A percentile compares a stretch with the other conserved stretches of the same genome.
Evolutionary conservation across 2,329 filamentous ascomycete species (phyloP).

Genomic region (Aspergillus eucalypticola): DNA sequence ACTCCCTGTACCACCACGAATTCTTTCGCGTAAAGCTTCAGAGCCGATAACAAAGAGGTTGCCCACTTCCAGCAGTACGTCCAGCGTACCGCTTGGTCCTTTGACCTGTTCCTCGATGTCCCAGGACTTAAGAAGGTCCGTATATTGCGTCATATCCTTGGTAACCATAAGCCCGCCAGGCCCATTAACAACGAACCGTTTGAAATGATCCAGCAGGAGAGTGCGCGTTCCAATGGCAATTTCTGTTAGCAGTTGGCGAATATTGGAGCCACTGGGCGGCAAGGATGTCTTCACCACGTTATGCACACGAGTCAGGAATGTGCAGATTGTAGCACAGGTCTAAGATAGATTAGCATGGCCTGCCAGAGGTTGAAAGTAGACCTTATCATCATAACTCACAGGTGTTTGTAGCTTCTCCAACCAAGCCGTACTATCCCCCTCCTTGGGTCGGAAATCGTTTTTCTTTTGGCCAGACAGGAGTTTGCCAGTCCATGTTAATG

Average conservation of each 20-base stretch:
- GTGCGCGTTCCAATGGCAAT: slow-evolving; percentile 75
- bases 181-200: slow-evolving; percentile 88
- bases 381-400: slow-evolving; percentile 30
- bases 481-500: slow-evolving; percentile 73
- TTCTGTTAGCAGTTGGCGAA: slow-evolving; percentile 79
- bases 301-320: slow-evolving; percentile 72
- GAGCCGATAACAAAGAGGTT: slow-evolving; percentile 92
- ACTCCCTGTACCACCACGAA: slow-evolving; percentile 58
- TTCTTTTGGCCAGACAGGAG: slow-evolving; percentile 78
- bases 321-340: slow-evolving; percentile 78
- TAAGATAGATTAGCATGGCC: slow-evolving; percentile 23
- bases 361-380: neutral
- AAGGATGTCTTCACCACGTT: slow-evolving; percentile 66
- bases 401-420: slow-evolving; percentile 80
- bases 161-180: slow-evolving; percentile 93
- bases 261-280: slow-evolving; percentile 65
- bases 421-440: slow-evolving; percentile 61
- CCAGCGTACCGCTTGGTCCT: slow-evolving; percentile 60
- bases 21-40: slow-evolving; percentile 72
- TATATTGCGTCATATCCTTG: slow-evolving; percentile 94
- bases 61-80: slow-evolving; percentile 88
- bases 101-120: slow-evolving; percentile 65
- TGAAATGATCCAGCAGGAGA: slow-evolving; percentile 87
- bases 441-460: slow-evolving; percentile 83
- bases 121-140: slow-evolving; percentile 81